Evolutionary conservation across 345 rosid genomes (phyloP).

Genomic region (Linum trigynum): DNA sequence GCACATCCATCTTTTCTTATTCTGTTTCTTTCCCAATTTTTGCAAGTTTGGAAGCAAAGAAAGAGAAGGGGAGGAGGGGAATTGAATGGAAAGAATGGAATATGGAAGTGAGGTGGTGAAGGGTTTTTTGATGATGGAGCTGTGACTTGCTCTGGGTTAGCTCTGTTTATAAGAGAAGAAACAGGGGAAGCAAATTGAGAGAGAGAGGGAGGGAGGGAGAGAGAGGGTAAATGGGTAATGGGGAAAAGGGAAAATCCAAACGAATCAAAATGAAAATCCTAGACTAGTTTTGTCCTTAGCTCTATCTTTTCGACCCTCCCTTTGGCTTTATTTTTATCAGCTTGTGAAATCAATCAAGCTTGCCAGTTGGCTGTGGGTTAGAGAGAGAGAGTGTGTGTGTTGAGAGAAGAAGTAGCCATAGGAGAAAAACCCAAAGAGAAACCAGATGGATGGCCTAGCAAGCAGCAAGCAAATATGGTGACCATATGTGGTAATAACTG

Average conservation of each 20-base stretch:
- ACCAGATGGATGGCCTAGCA: too few species aligned
- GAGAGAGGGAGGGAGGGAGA: slow-evolving; percentile 2
- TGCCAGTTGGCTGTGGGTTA: slow-evolving; percentile 48
- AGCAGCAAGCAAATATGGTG: too few species aligned
- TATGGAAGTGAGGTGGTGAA: background rate
- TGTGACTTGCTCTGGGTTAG: background rate
- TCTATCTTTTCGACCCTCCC: slow-evolving; percentile 18
- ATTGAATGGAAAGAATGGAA: slow-evolving; percentile 1
- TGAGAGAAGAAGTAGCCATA: slow-evolving; percentile 12
- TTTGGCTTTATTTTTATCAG: slow-evolving; percentile 19
- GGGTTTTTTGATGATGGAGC: slow-evolving; percentile 5
- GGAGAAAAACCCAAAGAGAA: slow-evolving; percentile 10
- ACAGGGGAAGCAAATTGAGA: slow-evolving; percentile 9
- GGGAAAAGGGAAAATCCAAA: slow-evolving; percentile 21
- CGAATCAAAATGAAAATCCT: slow-evolving; percentile 36
- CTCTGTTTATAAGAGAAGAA: slow-evolving; percentile 11
- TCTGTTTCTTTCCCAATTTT: background rate
- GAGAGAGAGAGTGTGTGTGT: slow-evolving; percentile 9
- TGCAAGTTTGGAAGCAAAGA: background rate
- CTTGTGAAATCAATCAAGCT: slow-evolving; percentile 34
- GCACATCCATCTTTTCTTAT: slow-evolving; percentile 28
- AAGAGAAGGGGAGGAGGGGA: background rate
- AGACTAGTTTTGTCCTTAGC: slow-evolving; percentile 39
- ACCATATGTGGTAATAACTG: too few species aligned
- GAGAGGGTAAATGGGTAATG: background rate